phyloP scores from a whole-genome alignment of 768 basidiomycete species.

The Mrakia blollopis region DNA sequence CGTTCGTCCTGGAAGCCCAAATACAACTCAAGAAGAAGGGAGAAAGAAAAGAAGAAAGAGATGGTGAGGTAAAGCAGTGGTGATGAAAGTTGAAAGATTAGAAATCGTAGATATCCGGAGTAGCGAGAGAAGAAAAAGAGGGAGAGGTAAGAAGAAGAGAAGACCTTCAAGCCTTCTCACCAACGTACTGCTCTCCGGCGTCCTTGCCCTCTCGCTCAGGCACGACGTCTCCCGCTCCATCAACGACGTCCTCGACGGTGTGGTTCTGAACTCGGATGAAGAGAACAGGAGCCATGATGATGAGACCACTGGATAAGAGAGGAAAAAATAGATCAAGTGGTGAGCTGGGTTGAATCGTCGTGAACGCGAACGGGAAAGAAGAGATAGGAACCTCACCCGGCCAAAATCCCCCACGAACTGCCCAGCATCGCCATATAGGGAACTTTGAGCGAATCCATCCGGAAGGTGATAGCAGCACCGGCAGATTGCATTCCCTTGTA shows the following conservation, averaged over 20 bases:
- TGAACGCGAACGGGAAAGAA: too few species aligned
- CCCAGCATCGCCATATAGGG: background rate
- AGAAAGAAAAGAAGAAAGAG: background rate
- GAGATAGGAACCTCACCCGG: too few species aligned
- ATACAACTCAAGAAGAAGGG: background rate
- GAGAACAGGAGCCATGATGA: slow-evolving; percentile 15
- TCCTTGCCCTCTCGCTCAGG: background rate
- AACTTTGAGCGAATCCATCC: background rate
- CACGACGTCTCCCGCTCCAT: slow-evolving; percentile 5
- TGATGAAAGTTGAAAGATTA: background rate
- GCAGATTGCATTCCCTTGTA: slow-evolving; percentile 29
- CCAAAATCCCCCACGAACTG: background rate
- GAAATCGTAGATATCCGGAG: background rate
- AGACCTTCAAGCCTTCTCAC: background rate
- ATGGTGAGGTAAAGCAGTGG: background rate
- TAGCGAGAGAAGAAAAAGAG: background rate
- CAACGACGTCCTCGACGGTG: slow-evolving; percentile 13
- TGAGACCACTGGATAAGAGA: background rate
- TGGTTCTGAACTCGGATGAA: slow-evolving; percentile 7
- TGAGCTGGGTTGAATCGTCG: too few species aligned
- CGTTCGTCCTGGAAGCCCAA: too few species aligned
- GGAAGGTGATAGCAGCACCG: slow-evolving; percentile 14
- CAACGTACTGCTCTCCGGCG: background rate
- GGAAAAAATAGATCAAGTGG: too few species aligned
- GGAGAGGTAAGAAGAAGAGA: background rate